These are phyloP conservation scores for Miamiensis avidus DNA, from an alignment of 169 alveolate species.

Conservation along the genomic window DNA sequence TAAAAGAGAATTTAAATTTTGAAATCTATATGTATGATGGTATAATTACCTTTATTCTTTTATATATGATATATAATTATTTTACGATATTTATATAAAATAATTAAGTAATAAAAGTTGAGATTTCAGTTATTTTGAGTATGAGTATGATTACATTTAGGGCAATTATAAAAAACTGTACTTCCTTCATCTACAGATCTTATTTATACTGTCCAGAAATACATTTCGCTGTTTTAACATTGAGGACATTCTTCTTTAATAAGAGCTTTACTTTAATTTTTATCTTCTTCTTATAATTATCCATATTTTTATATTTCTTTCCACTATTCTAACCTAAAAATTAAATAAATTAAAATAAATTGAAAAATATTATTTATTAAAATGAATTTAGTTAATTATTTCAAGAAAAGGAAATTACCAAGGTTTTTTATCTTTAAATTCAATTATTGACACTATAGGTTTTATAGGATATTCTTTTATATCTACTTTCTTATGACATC, in stretches of 20 bases:
- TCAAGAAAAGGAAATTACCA: not conserved
- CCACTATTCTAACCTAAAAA: not conserved
- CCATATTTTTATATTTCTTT: conserved; percentile 5
- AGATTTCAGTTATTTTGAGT: conserved; percentile 43
- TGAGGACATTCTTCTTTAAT: conserved; percentile 75
- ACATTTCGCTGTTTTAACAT: conserved; percentile 67
- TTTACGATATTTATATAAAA: too few species aligned
- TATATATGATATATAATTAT: too few species aligned
- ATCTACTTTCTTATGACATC: conserved; percentile 21
- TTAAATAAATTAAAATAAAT: too few species aligned
- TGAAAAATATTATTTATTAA: too few species aligned
- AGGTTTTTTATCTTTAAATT: conserved; percentile 19
- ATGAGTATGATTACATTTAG: conserved; percentile 65
- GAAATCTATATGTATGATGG: too few species aligned
- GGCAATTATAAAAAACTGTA: conserved; percentile 86
- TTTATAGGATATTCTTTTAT: conserved; percentile 1
- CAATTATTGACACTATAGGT: conserved; percentile 24
- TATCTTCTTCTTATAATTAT: conserved; percentile 27
- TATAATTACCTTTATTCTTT: too few species aligned
- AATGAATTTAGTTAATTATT: too few species aligned
- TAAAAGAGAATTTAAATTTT: too few species aligned
- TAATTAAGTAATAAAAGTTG: too few species aligned
- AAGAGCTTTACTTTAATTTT: conserved; percentile 58
- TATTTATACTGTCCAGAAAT: conserved; percentile 67
- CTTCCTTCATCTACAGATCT: conserved; percentile 89